Evolutionary conservation across 805 yeast genomes (phyloP), one percentile per base, ranked within the genome.

Genomic region (Wickerhamiella parazyma): DNA sequence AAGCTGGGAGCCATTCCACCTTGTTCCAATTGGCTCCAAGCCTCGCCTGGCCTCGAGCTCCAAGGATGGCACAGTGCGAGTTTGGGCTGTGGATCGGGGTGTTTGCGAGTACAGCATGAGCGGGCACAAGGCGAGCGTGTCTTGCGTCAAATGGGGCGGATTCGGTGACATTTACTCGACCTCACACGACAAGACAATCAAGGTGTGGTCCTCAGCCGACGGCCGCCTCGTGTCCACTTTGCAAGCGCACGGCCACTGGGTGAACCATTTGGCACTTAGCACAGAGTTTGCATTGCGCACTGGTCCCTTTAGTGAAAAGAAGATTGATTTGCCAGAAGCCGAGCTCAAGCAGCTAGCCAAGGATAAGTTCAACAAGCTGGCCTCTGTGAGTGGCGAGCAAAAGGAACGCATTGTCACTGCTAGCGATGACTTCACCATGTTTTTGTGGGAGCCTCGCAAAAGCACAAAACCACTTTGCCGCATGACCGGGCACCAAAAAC

Each of bases 81-180:
- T 91, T 4, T 91, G 98, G 98, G 94, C 89, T 55, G 72, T 85
- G 2, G 70, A 75, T 11, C 64, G 78, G 34, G 72, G 94, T 51
- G 70, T 69, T 1, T 76, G 86, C 53, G 55, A 72, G 42, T 68
- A 72, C 58, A 79, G 93, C 1, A 65, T 91, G 70, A 73, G 82
- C 44, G 96, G 97, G 0, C 98, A 91, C 58, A 71, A 85, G 25
- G 75, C 81, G 40, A 74, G 94, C 0, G 96, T 91, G 2, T 79
- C 95, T 1, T 85, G 96, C 64, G 93, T 87, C n/a, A 86, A 79
- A 60, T 91, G 98, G 98, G 83, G 95, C 46, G 98, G 98, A 2
- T 66, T 75, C 37, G 84, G 86, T 42, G 68, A 80, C 16, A 69
- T 91, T 28, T 91, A 87, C 61, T 76, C 93, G 25, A 87, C 83